Base-by-base conservation (phyloP, 768 basidiomycete genomes). In the Tremella fuciformis region DNA sequence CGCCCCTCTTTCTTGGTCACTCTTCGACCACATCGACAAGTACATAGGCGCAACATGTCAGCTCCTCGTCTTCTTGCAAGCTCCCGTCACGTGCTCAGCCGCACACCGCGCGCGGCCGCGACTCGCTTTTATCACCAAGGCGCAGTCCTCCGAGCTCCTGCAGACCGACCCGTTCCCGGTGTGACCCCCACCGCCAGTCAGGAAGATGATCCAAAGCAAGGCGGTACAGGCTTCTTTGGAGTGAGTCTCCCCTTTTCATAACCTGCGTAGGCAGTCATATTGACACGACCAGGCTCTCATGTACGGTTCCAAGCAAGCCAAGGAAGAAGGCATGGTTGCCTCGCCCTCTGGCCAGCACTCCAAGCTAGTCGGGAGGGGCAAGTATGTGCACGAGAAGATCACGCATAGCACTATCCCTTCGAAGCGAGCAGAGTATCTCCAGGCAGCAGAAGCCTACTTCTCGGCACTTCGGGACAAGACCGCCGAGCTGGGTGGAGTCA, bases 291-390 rank as follows among this genome's bases (percentile, higher is more conserved):
- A 74, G 72, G 60, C 72, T 18, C 40, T 99, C 55, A 80, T 99
- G 58, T 92, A 98, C 77, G 96, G 96, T n/a, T 92, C 90, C 26
- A 85, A 86, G 47, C 86, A 91, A 70, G 93, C 93, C 46, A 88
- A 89, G 78, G 81, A 83, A 69, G 89, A 86, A 44, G 88, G 91
- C 40, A 34, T 34, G 0, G 63, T 68, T 38, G 48, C 40, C 26
- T 48, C 26, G 8, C 86, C 87, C 57, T 79, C 83, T 46, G 83
- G 84, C 57, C 89, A 93, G 70, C 92, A 98, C 75, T 92, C 90
- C 1, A 83, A 85, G 67, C 78, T 93, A 8, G 87, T 99, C 40
- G 94, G 89, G 34, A 81, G 94, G 58, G 91, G 92, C 47, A 98
- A 98, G 65, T 71, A 68, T 57, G 64, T 70, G 34, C 69, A 74